A percentile compares a stretch with the other conserved stretches of the same genome.
These are phyloP conservation scores for Taphrina populina DNA, from an alignment of 1,139 yeast species.

Conservation along the genomic window DNA sequence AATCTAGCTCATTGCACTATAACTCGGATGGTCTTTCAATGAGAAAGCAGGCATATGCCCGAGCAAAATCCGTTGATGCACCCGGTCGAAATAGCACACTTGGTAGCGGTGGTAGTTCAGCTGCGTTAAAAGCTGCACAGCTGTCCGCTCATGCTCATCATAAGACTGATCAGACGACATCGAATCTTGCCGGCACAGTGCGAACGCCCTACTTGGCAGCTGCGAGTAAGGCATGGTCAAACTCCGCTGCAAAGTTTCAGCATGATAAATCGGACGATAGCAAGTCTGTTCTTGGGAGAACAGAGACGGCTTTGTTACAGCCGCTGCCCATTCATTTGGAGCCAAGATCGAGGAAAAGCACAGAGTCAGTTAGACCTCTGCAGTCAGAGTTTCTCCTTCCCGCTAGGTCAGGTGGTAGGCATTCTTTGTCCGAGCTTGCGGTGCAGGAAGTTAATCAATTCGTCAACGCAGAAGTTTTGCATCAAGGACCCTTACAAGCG, in stretches of 20 bases:
- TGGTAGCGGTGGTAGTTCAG: slow-evolving; percentile 5
- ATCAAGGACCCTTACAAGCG: slow-evolving; percentile 14
- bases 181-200: background rate
- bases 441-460: slow-evolving; percentile 17
- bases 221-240: slow-evolving; percentile 30
- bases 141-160: slow-evolving; percentile 24
- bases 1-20: slow-evolving; percentile 8
- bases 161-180: background rate
- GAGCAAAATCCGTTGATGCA: slow-evolving; percentile 15
- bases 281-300: background rate
- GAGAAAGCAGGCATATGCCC: background rate
- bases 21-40: slow-evolving; percentile 5
- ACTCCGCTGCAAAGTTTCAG: slow-evolving; percentile 18
- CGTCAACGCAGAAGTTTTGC: slow-evolving; percentile 13
- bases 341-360: background rate
- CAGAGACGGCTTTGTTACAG: background rate
- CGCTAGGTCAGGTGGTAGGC: slow-evolving; percentile 11
- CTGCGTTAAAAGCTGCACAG: slow-evolving; percentile 29
- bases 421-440: slow-evolving; percentile 3
- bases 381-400: slow-evolving; percentile 18
- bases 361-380: slow-evolving; percentile 6
- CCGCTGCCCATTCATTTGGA: slow-evolving; percentile 1
- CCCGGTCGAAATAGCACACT: background rate
- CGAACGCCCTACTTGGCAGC: slow-evolving; percentile 18
- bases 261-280: background rate